These are phyloP conservation scores for Wallacemonas sp. DNA, from an alignment of 208 protist species.

Conservation along the genomic window DNA sequence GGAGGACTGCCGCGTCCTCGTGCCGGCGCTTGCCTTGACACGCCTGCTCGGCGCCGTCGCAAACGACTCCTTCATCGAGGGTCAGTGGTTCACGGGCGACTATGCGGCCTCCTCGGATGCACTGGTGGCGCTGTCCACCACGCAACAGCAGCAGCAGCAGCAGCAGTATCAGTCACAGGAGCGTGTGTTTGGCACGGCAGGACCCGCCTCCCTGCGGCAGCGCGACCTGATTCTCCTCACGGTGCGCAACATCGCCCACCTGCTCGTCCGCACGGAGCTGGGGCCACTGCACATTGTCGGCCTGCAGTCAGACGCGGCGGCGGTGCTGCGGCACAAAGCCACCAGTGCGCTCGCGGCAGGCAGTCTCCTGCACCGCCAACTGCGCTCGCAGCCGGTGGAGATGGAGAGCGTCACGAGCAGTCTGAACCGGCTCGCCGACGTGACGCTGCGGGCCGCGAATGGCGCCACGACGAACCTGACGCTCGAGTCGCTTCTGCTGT, in stretches of 20 bases:
- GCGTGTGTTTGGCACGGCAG: not conserved
- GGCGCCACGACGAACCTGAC: not conserved
- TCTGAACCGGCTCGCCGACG: not conserved
- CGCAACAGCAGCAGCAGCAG: too few species aligned
- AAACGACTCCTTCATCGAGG: constrained; percentile 32
- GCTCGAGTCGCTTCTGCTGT: constrained; percentile 54
- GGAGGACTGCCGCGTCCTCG: constrained; percentile 58
- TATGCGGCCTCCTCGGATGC: not conserved
- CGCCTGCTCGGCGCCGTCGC: constrained; percentile 49
- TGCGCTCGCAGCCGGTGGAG: constrained; percentile 6
- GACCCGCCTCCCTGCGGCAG: constrained; percentile 13
- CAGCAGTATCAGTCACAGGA: too few species aligned
- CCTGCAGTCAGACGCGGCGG: not conserved
- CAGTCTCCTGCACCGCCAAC: not conserved
- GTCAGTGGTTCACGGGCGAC: constrained; percentile 7
- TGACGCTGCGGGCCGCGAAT: not conserved
- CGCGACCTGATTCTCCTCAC: constrained; percentile 46
- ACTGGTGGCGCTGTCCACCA: not conserved
- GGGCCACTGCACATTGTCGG: constrained; percentile 15
- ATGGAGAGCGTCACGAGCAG: constrained; percentile 4
- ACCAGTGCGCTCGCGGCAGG: not conserved
- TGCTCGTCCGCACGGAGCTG: constrained; percentile 60
- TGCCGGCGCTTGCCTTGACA: constrained; percentile 56
- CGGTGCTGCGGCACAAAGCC: not conserved
- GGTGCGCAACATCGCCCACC: constrained; percentile 57